A percentile compares a stretch with the other conserved stretches of the same genome.
Conservation (phyloP, 805 yeast species). For the Hyphopichia homilentoma region DNA sequence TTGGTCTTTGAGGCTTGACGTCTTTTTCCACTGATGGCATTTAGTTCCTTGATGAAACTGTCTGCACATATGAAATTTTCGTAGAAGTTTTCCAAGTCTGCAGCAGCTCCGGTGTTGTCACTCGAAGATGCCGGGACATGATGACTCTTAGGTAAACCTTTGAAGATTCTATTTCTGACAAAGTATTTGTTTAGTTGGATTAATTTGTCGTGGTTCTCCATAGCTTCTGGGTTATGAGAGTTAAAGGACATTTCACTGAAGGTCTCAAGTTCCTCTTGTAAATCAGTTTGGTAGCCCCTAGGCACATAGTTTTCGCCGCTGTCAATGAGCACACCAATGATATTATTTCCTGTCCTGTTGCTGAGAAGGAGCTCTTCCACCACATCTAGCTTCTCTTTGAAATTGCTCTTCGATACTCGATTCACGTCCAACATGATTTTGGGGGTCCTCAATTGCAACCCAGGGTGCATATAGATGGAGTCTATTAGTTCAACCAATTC, state of each 20-base stretch:
- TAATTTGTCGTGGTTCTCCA: no score
- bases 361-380: conserved; percentile 13
- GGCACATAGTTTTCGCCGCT: conserved; percentile 35
- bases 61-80: conserved; percentile 22
- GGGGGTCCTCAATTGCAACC: conserved; percentile 10
- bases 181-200: no score
- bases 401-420: conserved; percentile 12
- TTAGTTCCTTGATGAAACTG: conserved; percentile 16
- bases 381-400: conserved; percentile 9
- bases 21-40: conserved; percentile 10
- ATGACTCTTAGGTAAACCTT: no score
- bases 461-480: conserved; percentile 14
- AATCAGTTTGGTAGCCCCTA: not conserved
- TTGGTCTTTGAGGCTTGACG: not conserved
- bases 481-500: conserved; percentile 12
- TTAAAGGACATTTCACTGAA: no score
- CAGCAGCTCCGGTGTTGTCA: not conserved
- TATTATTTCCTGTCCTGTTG: conserved; percentile 9
- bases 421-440: conserved; percentile 30
- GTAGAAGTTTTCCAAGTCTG: no score
- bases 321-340: conserved; percentile 38
- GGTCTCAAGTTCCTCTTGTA: conserved; percentile 2
- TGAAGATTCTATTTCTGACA: conserved; percentile 9
- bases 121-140: not conserved
- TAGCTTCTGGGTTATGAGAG: no score